A percentile compares a stretch with the other conserved stretches of the same genome.
Conservation (phyloP, 2,329 filamentous ascomycete species). For the Albifimbria verrucaria region DNA sequence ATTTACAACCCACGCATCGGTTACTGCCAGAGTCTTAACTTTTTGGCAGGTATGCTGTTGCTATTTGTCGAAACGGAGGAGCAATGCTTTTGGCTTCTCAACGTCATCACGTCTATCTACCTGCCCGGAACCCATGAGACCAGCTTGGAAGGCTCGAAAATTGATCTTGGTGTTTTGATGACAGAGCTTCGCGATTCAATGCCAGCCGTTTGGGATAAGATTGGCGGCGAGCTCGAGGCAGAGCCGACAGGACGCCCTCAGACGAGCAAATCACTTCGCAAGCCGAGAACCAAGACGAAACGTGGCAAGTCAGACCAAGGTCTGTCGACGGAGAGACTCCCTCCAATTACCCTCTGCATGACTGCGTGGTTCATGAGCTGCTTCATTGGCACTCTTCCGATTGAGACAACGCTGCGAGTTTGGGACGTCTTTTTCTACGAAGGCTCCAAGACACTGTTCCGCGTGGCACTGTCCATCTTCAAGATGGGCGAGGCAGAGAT, state of each 20-base stretch:
- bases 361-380: slow-evolving; percentile 98
- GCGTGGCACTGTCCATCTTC: slow-evolving; percentile 86
- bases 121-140: slow-evolving; percentile 90
- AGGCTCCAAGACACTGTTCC: slow-evolving; percentile 89
- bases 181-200: slow-evolving; percentile 76
- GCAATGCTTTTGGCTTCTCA: slow-evolving; percentile 88
- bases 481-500: slow-evolving; percentile 83
- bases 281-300: slow-evolving; percentile 34
- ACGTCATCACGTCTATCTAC: slow-evolving; percentile 85
- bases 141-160: slow-evolving; percentile 85
- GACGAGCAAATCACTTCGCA: slow-evolving; percentile 31
- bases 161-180: slow-evolving; percentile 93
- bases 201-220: slow-evolving; percentile 82
- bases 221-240: slow-evolving; percentile 71
- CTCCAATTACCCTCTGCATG: slow-evolving; percentile 87
- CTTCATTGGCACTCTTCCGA: slow-evolving; percentile 88
- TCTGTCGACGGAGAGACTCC: slow-evolving; percentile 57
- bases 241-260: slow-evolving; percentile 34
- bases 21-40: slow-evolving; percentile 95
- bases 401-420: slow-evolving; percentile 85
- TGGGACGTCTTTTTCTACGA: slow-evolving; percentile 98
- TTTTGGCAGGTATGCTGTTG: slow-evolving; percentile 83
- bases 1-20: slow-evolving; percentile 88
- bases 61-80: slow-evolving; percentile 87
- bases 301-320: slow-evolving; percentile 34